A percentile compares a stretch with the other conserved stretches of the same genome.
Evolutionary conservation across 352 stramenopile species (phyloP).

Genomic region (Phytophthora sansomeana): DNA sequence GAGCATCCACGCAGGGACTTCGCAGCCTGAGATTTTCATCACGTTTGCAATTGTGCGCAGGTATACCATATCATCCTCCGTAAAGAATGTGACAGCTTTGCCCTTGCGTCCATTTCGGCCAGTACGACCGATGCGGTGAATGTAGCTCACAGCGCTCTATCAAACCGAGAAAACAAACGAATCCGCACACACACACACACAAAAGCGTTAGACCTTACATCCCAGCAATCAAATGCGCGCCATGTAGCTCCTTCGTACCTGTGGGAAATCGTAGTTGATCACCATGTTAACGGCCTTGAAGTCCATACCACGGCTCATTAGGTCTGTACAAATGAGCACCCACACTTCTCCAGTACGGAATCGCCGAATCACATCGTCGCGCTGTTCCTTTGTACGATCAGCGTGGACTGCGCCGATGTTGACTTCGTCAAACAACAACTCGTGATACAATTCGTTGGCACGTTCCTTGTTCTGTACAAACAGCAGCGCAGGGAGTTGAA

Average conservation of each 20-base stretch:
- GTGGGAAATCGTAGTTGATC: conserved; percentile 99
- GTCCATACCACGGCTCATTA: conserved; percentile 99
- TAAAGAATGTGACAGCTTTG: conserved; percentile 98
- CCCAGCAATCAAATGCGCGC: background rate
- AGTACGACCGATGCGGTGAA: conserved; percentile 97
- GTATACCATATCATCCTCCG: conserved; percentile 95
- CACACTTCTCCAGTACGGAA: conserved; percentile 98
- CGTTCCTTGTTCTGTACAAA: conserved; percentile 99
- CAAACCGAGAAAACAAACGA: background rate
- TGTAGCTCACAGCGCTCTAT: conserved; percentile 93
- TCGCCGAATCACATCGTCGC: conserved; percentile 94
- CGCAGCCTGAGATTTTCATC: conserved; percentile 98
- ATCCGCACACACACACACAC: background rate
- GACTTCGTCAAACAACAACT: conserved; percentile 98
- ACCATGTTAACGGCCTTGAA: conserved; percentile 99
- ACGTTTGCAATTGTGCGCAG: conserved; percentile 98
- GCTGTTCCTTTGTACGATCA: conserved; percentile 93
- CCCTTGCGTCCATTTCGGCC: conserved; percentile 94
- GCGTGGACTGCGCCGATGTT: conserved; percentile 99
- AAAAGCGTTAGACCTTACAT: background rate
- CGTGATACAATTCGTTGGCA: conserved; percentile 97
- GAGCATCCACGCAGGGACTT: conserved; percentile 99
- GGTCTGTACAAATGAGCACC: conserved; percentile 99
- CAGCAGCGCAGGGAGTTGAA: conserved; percentile 97
- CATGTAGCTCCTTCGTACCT: conserved; percentile 44